These are phyloP conservation scores for Cladosporium sp. DNA, from an alignment of 2,329 filamentous ascomycete species.

Conservation along the genomic window DNA sequence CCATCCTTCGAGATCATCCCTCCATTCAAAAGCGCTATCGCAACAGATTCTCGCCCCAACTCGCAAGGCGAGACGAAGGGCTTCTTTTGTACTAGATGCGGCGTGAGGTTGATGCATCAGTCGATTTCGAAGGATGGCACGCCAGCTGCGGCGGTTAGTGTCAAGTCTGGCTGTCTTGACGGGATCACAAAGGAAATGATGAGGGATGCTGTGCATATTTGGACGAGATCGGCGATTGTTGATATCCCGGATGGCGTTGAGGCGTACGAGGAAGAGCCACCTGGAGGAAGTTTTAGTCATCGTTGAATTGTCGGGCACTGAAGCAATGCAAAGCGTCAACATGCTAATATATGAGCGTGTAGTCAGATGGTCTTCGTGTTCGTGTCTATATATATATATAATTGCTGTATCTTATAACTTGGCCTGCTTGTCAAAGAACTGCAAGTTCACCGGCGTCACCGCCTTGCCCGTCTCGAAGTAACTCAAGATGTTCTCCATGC, in stretches of 20 bases:
- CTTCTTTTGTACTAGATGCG: conserved; percentile 12
- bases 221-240: conserved; percentile 10
- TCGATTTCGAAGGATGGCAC: background rate
- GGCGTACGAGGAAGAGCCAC: conserved; percentile 11
- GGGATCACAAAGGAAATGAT: conserved; percentile 12
- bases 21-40: background rate
- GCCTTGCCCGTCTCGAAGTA: conserved; percentile 51
- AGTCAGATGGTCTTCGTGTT: background rate
- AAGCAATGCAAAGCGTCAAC: background rate
- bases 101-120: conserved; percentile 9
- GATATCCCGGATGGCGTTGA: conserved; percentile 9
- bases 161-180: conserved; percentile 2
- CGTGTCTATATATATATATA: background rate
- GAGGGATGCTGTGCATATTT: conserved; percentile 9
- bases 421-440: conserved; percentile 41
- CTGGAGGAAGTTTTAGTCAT: conserved; percentile 5
- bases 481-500: conserved; percentile 39
- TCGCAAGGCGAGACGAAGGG: background rate
- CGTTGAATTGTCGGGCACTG: background rate
- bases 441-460: conserved; percentile 61
- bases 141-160: conserved; percentile 1
- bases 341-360: too few species aligned
- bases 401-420: conserved; percentile 15
- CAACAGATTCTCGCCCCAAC: conserved; percentile 1
- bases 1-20: conserved; percentile 4